Percentiles rank a stretch among this genome's conserved stretches.
These are phyloP conservation scores for Erysimum cheiranthoides DNA, from an alignment of 345 rosid genomes.

Conservation along the genomic window DNA sequence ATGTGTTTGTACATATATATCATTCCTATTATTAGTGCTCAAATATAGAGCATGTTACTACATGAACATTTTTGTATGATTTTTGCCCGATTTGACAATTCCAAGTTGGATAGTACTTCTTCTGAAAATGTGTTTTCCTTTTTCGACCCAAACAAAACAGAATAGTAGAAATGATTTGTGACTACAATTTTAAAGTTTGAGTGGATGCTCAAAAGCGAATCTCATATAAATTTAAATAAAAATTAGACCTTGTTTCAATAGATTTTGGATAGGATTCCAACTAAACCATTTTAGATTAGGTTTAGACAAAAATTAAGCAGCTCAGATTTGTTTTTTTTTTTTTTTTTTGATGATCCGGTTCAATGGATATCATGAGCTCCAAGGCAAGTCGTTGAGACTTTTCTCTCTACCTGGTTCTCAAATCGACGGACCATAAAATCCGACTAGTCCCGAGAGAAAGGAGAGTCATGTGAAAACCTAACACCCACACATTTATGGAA, in stretches of 20 bases:
- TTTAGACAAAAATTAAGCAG: background rate
- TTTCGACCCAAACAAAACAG: constrained; percentile 21
- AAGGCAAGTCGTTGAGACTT: too few relatives aligned
- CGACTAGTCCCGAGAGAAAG: too few relatives aligned
- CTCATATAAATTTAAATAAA: background rate
- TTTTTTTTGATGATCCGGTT: too few relatives aligned
- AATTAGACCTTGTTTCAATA: background rate
- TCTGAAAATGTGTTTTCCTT: constrained; percentile 7
- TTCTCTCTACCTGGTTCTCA: too few relatives aligned
- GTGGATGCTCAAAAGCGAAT: background rate
- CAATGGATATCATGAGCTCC: too few relatives aligned
- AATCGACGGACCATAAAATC: too few relatives aligned
- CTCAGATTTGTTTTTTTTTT: too few relatives aligned
- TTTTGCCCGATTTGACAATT: constrained; percentile 42
- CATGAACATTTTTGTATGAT: constrained; percentile 32
- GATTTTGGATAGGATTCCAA: background rate
- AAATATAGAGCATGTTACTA: constrained; percentile 31
- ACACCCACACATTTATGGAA: too few relatives aligned
- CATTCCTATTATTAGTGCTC: constrained; percentile 24
- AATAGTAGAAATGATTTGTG: background rate
- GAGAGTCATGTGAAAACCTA: too few relatives aligned
- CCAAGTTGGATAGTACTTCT: constrained; percentile 11
- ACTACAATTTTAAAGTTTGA: background rate
- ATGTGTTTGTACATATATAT: constrained; percentile 34
- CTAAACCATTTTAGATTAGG: background rate